Evolutionary conservation across 306 rosid species (phyloP).

Genomic region (Ochetophila trinervis): DNA sequence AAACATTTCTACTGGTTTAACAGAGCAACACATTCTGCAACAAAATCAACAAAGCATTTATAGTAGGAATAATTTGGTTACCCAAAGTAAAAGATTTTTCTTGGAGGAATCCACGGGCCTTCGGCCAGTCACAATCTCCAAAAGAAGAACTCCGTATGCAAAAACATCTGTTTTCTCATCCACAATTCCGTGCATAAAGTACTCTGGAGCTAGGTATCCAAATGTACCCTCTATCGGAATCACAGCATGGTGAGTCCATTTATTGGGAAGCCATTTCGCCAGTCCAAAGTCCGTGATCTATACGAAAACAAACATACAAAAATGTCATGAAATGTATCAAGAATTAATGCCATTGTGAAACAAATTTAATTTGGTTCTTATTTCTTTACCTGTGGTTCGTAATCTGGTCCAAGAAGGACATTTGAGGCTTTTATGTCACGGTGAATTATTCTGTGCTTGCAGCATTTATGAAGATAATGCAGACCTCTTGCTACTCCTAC

Average conservation of each 20-base stretch:
- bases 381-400: conserved; percentile 76
- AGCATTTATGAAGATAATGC: conserved; percentile 83
- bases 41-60: no score
- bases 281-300: conserved; percentile 93
- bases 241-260: conserved; percentile 95
- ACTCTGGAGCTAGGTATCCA: conserved; percentile 93
- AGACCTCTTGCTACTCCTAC: conserved; percentile 91
- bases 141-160: conserved; percentile 79
- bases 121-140: conserved; percentile 83
- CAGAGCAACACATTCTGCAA: no score
- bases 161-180: conserved; percentile 91
- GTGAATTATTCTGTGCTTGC: conserved; percentile 86
- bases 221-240: conserved; percentile 93
- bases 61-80: conserved; percentile 23
- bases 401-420: conserved; percentile 88
- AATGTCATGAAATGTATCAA: neutral
- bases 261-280: conserved; percentile 99
- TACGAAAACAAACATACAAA: neutral
- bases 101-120: conserved; percentile 87
- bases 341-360: neutral
- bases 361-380: neutral
- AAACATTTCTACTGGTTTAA: no score
- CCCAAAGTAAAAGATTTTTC: conserved; percentile 87
- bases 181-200: conserved; percentile 87
- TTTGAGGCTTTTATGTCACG: conserved; percentile 96